Base-by-base conservation (phyloP, 306 rosid species). In the Castanea crenata region DNA sequence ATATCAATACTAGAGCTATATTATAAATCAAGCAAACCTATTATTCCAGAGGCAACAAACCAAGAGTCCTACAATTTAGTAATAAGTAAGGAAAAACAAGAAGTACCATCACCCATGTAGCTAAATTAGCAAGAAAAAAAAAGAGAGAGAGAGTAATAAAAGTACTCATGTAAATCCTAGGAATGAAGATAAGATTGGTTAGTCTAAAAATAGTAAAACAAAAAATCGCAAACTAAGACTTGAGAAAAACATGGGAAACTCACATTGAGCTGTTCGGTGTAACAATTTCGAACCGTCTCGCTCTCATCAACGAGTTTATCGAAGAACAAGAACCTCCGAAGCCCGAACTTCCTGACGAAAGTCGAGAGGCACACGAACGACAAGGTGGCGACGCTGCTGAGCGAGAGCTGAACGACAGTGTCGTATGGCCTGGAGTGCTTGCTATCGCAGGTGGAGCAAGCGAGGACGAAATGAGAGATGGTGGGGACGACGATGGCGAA, bases 301-400 rank as follows among this genome's bases (percentile, higher is more conserved):
- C 99, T 95, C 29, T 93, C 98, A 16, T 95, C 85, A 65, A 91
- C 89, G 5, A 91, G 98, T 87, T 89, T 91, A 52, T 90, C 96
- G 16, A 93, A 84, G 90, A 95, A 95, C 83, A 95, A 77, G 81
- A 93, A 95, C 72, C 93, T 84, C 13, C 94, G 78, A 1, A 95
- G 86, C 0, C 99, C 96, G 5, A 80, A 95, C 25, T 78, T 86
- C 51, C 77, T 75, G 1, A 92, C 90, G 83, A 91, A 90, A n/a
- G 71, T 51, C 3, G 99, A 69, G 10, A 95, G 87, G 59, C 93
- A 93, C 16, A 92, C 61, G 63, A 92, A 95, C 44, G 99, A 92
- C 18, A 95, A 77, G 8, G 93, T 41, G 0, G 98, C 89, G 18
- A 91, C 77, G 68, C 88, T 71, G 74, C 91, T 86, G 23, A 95